Conservation (phyloP, 1,284 basidiomycete genomes). For the Cutaneotrichosporon cutaneum region DNA sequence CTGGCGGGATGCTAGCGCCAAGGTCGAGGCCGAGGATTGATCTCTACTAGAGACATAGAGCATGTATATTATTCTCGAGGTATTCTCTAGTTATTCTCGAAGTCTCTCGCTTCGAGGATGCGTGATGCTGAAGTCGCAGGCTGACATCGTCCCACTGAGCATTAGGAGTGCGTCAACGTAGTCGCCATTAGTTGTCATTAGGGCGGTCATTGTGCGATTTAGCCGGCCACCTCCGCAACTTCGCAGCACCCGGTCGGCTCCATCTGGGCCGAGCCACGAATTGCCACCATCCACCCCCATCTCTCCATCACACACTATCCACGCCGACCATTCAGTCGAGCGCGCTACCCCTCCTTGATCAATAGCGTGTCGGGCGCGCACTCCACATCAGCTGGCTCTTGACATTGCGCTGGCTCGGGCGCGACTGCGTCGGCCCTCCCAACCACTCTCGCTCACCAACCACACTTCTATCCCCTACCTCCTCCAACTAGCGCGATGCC, state of each 20-base stretch:
- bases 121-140: too few relatives aligned
- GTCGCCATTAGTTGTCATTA: too few relatives aligned
- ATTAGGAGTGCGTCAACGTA: too few relatives aligned
- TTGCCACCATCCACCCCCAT: background rate
- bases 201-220: too few relatives aligned
- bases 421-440: background rate
- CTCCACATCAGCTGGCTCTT: background rate
- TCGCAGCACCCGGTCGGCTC: background rate
- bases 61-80: background rate
- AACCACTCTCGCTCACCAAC: background rate
- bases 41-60: background rate
- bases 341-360: background rate
- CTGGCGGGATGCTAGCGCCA: slow-evolving; percentile 43
- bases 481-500: slow-evolving; percentile 25
- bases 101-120: too few relatives aligned
- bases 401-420: too few relatives aligned
- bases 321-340: background rate
- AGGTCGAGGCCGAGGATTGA: slow-evolving; percentile 7
- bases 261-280: background rate
- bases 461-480: background rate
- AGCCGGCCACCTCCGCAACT: too few relatives aligned
- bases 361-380: background rate
- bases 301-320: background rate
- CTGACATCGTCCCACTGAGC: too few relatives aligned
- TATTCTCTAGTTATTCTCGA: too few relatives aligned